These are phyloP conservation scores for Suhomyces terraborum DNA, from an alignment of 1,139 yeast species.

Conservation along the genomic window DNA sequence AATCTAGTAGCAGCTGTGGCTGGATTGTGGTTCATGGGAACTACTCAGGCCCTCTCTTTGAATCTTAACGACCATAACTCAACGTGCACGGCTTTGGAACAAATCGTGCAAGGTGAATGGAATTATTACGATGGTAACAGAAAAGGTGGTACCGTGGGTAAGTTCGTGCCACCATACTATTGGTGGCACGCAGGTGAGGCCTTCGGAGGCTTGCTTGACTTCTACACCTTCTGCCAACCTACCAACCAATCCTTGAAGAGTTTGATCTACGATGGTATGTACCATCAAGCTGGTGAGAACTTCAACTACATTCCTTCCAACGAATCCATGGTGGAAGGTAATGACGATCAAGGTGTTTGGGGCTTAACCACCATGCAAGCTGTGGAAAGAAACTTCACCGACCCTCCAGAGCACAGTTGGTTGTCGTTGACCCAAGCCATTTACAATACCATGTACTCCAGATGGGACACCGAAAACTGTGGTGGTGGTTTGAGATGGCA, in stretches of 20 bases:
- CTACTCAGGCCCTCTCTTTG: slow-evolving; percentile 22
- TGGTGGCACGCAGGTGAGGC: slow-evolving; percentile 79
- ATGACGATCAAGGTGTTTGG: slow-evolving; percentile 77
- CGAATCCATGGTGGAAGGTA: slow-evolving; percentile 66
- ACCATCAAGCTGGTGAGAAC: slow-evolving; percentile 54
- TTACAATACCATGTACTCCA: slow-evolving; percentile 82
- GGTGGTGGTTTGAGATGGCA: slow-evolving; percentile 96
- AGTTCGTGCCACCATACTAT: slow-evolving; percentile 60
- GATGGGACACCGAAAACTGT: slow-evolving; percentile 81
- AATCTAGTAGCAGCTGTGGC: slow-evolving; percentile 2
- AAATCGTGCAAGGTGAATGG: slow-evolving; percentile 52
- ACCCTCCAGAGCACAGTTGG: slow-evolving; percentile 63
- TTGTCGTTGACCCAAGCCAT: slow-evolving; percentile 74
- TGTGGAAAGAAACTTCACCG: slow-evolving; percentile 60
- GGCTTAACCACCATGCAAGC: slow-evolving; percentile 63
- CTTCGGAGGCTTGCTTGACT: slow-evolving; percentile 61
- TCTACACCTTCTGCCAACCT: slow-evolving; percentile 49
- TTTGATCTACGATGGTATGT: slow-evolving; percentile 45
- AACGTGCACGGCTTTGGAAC: slow-evolving; percentile 54
- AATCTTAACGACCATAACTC: slow-evolving; percentile 29
- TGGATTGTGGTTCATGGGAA: slow-evolving; percentile 4
- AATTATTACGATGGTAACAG: slow-evolving; percentile 58
- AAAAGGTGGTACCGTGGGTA: slow-evolving; percentile 61
- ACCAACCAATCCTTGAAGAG: slow-evolving; percentile 44
- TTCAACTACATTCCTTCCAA: slow-evolving; percentile 59